Percentiles rank a stretch among this genome's conserved stretches.
Conservation (phyloP, 2,329 filamentous ascomycete species). For the Septoria petroselini region DNA sequence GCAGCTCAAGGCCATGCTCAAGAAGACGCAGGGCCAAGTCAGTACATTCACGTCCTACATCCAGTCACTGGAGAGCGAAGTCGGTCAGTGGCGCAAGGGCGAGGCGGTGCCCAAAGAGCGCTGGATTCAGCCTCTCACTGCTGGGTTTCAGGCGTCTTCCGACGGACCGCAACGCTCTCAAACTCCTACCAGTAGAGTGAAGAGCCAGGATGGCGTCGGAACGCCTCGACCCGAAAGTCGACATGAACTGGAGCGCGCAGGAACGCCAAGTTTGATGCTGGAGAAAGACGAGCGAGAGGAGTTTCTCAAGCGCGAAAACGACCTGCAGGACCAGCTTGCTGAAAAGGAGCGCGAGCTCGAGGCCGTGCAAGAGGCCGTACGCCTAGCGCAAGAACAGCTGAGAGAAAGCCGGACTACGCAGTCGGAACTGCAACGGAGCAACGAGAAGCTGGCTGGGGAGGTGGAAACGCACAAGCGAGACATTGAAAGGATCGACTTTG, state of each 20-base stretch:
- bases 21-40: conserved; percentile 86
- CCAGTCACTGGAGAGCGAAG: conserved; percentile 74
- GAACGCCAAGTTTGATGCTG: conserved; percentile 80
- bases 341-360: conserved; percentile 84
- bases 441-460: conserved; percentile 79
- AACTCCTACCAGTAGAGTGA: conserved; percentile 57
- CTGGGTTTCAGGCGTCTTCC: conserved; percentile 41
- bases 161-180: conserved; percentile 54
- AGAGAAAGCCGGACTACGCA: conserved; percentile 81
- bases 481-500: conserved; percentile 89
- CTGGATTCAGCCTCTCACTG: conserved; percentile 70
- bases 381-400: conserved; percentile 83
- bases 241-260: conserved; percentile 71
- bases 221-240: conserved; percentile 59
- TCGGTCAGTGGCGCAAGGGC: conserved; percentile 81
- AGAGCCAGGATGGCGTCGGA: conserved; percentile 49
- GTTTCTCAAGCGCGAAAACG: conserved; percentile 90
- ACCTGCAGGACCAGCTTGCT: conserved; percentile 91
- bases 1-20: conserved; percentile 88
- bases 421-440: conserved; percentile 78
- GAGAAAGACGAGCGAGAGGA: conserved; percentile 98
- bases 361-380: conserved; percentile 73
- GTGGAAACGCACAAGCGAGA: conserved; percentile 96
- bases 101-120: conserved; percentile 83
- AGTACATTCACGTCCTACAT: conserved; percentile 88